Percentiles rank a stretch among this genome's conserved stretches.
Conservation (phyloP, 2,329 filamentous ascomycete species). For the Ascocoryne sarcoides region DNA sequence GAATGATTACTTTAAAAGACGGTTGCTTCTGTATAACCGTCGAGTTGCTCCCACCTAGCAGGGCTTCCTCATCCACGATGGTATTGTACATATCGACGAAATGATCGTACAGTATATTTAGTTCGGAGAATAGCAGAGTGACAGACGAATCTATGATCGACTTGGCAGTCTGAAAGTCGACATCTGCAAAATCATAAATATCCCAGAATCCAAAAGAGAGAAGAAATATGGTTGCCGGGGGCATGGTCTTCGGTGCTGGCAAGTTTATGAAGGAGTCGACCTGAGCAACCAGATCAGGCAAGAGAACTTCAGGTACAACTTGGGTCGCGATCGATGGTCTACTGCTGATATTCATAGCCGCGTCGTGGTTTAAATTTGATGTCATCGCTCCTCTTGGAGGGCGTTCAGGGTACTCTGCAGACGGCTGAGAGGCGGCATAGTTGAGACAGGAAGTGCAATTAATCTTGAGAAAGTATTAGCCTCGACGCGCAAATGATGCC, state of each 20-base stretch:
- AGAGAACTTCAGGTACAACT: constrained; percentile 4
- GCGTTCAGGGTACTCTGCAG: constrained; percentile 11
- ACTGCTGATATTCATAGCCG: constrained; percentile 1
- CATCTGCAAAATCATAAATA: constrained; percentile 22
- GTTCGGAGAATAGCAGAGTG: constrained; percentile 21
- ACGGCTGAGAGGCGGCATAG: constrained; percentile 22
- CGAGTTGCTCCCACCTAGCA: too few relatives aligned
- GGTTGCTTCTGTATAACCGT: background rate
- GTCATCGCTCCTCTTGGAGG: constrained; percentile 20
- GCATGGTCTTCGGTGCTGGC: constrained; percentile 7
- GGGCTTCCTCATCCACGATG: background rate
- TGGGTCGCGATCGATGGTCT: too few relatives aligned
- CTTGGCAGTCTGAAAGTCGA: constrained; percentile 13
- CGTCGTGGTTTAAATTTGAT: constrained; percentile 18
- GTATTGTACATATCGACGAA: constrained; percentile 8
- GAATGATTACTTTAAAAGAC: constrained; percentile 42
- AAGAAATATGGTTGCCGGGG: constrained; percentile 22
- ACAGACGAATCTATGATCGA: constrained; percentile 15
- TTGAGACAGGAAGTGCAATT: constrained; percentile 23
- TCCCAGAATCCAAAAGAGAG: constrained; percentile 29
- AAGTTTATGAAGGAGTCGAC: constrained; percentile 21
- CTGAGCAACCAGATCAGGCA: constrained; percentile 24
- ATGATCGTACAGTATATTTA: constrained; percentile 22
- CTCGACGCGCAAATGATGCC: background rate
- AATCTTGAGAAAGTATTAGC: constrained; percentile 16